Base-by-base conservation (phyloP, 2,329 filamentous ascomycete genomes). In the Pseudogymnoascus sp. region DNA sequence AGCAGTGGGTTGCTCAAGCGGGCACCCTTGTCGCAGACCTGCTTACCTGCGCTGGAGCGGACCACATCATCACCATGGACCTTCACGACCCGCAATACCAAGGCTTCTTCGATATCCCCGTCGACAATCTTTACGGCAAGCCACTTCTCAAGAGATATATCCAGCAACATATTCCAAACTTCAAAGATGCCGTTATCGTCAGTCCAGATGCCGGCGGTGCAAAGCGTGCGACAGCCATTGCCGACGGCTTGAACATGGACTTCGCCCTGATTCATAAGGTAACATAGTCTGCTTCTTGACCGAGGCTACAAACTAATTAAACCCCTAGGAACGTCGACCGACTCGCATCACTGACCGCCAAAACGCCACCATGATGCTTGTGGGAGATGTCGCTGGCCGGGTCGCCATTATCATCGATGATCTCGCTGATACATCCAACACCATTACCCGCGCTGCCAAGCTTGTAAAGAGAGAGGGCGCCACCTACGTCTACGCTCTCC, bases 191-290 rank as follows among this genome's bases (percentile, higher is more conserved):
- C 39, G 92, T 99, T 54, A 89, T 99, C 72, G 93, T 99, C 71
- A 96, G 91, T 72, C 95, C 95, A 6, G 95, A 99, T 77, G 95
- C 95, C 40, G 95, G 95, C 69, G 95, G 95, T 68, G 95, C 95
- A 57, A 99, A 99, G 81, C 86, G 95, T 69, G 95, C 95, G 18
- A 97, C 95, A 34, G 89, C 91, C 59, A 96, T 99, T 75, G 93
- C 95, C 11, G 95, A 99, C 77, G 87, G 89, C 66, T 83, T 97
- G 67, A 90, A 91, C 69, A 92, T 97, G 81, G 91, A 95, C 65
- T 97, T 99, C 78, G 95, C 95, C 59, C 84, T 99, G 65, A 99
- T 99, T 72, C 95, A 99, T 82, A 99, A 97, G 88, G 91, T 91
- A 81, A 75, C 77, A 72, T 21, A 68, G 63, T 64, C 64, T 67